Conservation (phyloP, 495 filamentous ascomycete species). For the Penicillium salamii region DNA sequence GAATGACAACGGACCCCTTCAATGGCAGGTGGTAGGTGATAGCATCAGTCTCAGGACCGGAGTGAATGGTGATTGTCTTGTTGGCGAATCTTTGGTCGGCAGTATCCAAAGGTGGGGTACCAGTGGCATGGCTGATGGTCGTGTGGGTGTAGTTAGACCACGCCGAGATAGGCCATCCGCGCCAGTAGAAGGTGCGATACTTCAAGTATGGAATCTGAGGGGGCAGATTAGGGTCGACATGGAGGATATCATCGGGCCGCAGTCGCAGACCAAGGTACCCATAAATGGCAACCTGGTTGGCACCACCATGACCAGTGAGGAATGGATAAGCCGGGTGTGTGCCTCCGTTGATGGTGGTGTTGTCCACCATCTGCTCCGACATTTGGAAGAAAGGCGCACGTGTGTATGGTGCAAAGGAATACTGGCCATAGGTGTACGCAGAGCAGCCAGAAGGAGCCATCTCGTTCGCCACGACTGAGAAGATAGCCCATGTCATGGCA, state of each 20-base stretch:
- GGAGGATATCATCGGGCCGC: conserved; percentile 47
- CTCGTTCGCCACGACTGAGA: conserved; percentile 57
- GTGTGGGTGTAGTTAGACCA: conserved; percentile 65
- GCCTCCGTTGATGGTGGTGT: conserved; percentile 61
- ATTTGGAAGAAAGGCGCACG: conserved; percentile 53
- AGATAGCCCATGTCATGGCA: conserved; percentile 67
- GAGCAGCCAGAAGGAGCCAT: conserved; percentile 61
- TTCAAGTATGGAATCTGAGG: conserved; percentile 60
- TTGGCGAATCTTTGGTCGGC: conserved; percentile 48
- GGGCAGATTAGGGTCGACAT: conserved; percentile 57
- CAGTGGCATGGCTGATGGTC: conserved; percentile 48
- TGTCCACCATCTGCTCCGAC: conserved; percentile 69
- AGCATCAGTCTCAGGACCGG: conserved; percentile 34
- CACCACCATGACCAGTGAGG: conserved; percentile 64
- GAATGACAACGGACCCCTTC: conserved; percentile 51
- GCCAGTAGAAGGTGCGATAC: conserved; percentile 70
- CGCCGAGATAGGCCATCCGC: conserved; percentile 61
- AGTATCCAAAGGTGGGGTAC: conserved; percentile 32
- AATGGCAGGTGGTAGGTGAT: conserved; percentile 49
- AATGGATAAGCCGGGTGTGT: conserved; percentile 66
- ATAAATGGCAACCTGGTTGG: conserved; percentile 59
- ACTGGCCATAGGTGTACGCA: conserved; percentile 60
- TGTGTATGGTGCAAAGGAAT: conserved; percentile 54
- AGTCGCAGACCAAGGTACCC: conserved; percentile 61
- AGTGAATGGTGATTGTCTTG: conserved; percentile 49